Conservation (phyloP, 768 basidiomycete species). For the Psilocybe subaeruginosa region DNA sequence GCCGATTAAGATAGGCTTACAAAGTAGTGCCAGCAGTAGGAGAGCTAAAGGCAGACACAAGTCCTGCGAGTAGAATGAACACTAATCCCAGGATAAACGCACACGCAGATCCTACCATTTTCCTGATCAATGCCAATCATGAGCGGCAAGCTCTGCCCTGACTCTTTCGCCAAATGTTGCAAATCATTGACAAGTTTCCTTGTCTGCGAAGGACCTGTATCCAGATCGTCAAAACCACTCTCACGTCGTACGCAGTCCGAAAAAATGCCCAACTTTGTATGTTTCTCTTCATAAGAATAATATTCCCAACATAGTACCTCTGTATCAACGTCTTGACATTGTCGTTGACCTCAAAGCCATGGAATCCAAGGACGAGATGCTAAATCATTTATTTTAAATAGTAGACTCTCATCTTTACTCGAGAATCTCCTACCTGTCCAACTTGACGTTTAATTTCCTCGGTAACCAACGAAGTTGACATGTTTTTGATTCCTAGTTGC, state of each 20-base stretch:
- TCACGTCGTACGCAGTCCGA: not conserved
- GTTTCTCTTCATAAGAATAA: slow-evolving; percentile 74
- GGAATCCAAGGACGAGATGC: slow-evolving; percentile 78
- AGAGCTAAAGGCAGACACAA: slow-evolving; percentile 70
- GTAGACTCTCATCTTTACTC: too few relatives aligned
- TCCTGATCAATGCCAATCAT: slow-evolving; percentile 78
- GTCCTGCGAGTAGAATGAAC: slow-evolving; percentile 38
- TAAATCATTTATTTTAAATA: slow-evolving; percentile 24
- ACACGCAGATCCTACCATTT: slow-evolving; percentile 45
- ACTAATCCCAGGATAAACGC: too few relatives aligned
- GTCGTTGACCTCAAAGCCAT: slow-evolving; percentile 53
- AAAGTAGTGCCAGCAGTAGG: slow-evolving; percentile 66
- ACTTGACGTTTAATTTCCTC: slow-evolving; percentile 42
- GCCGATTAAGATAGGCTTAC: slow-evolving; percentile 38
- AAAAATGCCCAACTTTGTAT: slow-evolving; percentile 44
- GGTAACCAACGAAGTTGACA: slow-evolving; percentile 21
- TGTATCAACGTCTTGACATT: slow-evolving; percentile 58
- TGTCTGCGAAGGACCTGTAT: slow-evolving; percentile 53
- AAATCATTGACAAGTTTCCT: slow-evolving; percentile 48
- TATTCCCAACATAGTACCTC: slow-evolving; percentile 66
- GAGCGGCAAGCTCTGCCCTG: slow-evolving; percentile 58
- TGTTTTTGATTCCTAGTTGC: not conserved
- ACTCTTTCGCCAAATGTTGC: slow-evolving; percentile 57
- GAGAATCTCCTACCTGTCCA: slow-evolving; percentile 23
- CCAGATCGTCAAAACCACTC: not conserved